A percentile compares a stretch with the other conserved stretches of the same genome.
Evolutionary conservation across 192 early-diverging fungal genomes (phyloP).

Genomic region (Coemansia sp.): DNA sequence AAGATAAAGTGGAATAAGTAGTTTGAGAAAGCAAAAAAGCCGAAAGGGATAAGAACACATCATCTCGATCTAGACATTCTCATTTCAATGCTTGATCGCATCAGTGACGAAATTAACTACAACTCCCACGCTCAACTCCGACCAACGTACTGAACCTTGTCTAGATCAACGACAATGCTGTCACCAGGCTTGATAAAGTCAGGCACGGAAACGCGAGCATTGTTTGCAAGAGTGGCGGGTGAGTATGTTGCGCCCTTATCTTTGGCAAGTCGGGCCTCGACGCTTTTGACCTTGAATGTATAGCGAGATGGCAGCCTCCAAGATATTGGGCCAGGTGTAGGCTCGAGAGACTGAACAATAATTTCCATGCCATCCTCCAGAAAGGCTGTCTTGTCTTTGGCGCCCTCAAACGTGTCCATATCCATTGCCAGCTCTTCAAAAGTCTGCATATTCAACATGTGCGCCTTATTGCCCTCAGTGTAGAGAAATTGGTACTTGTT

Average conservation of each 20-base stretch:
- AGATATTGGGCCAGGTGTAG: conserved; percentile 58
- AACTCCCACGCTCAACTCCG: conserved; percentile 33
- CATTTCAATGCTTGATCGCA: too few species aligned
- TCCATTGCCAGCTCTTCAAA: conserved; percentile 71
- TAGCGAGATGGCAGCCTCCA: conserved; percentile 63
- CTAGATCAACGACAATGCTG: conserved; percentile 68
- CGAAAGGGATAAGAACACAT: neutral
- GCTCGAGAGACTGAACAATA: conserved; percentile 59
- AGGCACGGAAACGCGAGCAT: conserved; percentile 69
- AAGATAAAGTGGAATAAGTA: neutral
- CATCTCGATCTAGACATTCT: too few species aligned
- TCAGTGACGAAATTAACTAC: neutral
- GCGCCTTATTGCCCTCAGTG: conserved; percentile 57
- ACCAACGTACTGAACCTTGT: conserved; percentile 61
- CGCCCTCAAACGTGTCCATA: conserved; percentile 61
- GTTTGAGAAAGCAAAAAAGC: neutral
- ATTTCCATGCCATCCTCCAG: conserved; percentile 58
- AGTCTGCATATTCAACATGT: conserved; percentile 67
- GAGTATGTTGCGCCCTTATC: conserved; percentile 72
- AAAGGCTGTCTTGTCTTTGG: conserved; percentile 46
- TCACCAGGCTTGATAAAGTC: conserved; percentile 82
- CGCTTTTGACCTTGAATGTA: conserved; percentile 58
- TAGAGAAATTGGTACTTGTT: conserved; percentile 76
- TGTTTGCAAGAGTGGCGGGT: conserved; percentile 64
- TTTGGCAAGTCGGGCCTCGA: conserved; percentile 53